Conservation (phyloP, 208 protist genomes). For the Trypanosoma grayi region DNA sequence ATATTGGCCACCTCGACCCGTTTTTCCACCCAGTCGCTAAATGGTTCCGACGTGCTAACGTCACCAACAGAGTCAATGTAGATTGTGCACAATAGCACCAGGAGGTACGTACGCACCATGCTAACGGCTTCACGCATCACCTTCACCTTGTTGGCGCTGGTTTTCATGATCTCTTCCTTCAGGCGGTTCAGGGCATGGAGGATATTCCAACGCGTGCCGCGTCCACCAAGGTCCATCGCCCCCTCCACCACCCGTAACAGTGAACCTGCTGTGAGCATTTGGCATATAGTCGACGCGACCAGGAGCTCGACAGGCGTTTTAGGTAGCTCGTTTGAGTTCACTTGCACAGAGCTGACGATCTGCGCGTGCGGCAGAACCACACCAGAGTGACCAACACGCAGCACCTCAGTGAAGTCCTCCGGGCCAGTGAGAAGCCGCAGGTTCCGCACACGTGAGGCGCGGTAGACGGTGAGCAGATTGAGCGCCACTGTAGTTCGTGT, state of each 20-base stretch:
- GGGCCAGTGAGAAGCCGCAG: slow-evolving; percentile 45
- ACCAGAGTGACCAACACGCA: slow-evolving; percentile 36
- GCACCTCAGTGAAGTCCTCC: slow-evolving; percentile 37
- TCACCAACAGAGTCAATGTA: slow-evolving; percentile 68
- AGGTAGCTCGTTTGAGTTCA: slow-evolving; percentile 43
- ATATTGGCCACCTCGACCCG: slow-evolving; percentile 77
- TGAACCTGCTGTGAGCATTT: slow-evolving; percentile 83
- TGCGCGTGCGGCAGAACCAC: slow-evolving; percentile 44
- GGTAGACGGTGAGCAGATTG: slow-evolving; percentile 77
- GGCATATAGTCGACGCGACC: slow-evolving; percentile 79
- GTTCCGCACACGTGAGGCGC: slow-evolving; percentile 37
- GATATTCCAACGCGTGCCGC: slow-evolving; percentile 70
- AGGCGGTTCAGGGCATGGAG: slow-evolving; percentile 68
- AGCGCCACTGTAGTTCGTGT: slow-evolving; percentile 75
- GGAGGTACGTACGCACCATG: slow-evolving; percentile 74
- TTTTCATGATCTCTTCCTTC: slow-evolving; percentile 48
- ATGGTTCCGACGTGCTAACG: slow-evolving; percentile 35
- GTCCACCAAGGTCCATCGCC: slow-evolving; percentile 64
- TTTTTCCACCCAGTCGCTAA: slow-evolving; percentile 68
- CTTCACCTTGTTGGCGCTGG: slow-evolving; percentile 53
- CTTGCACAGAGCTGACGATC: slow-evolving; percentile 29
- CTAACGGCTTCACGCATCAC: slow-evolving; percentile 55
- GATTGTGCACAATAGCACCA: slow-evolving; percentile 74
- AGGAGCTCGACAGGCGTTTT: slow-evolving; percentile 62
- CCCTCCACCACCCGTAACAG: slow-evolving; percentile 69